Percentiles rank a stretch among this genome's conserved stretches.
Conservation (phyloP, 164 flowering plant genomes). For the Paratinospora sagittata region DNA sequence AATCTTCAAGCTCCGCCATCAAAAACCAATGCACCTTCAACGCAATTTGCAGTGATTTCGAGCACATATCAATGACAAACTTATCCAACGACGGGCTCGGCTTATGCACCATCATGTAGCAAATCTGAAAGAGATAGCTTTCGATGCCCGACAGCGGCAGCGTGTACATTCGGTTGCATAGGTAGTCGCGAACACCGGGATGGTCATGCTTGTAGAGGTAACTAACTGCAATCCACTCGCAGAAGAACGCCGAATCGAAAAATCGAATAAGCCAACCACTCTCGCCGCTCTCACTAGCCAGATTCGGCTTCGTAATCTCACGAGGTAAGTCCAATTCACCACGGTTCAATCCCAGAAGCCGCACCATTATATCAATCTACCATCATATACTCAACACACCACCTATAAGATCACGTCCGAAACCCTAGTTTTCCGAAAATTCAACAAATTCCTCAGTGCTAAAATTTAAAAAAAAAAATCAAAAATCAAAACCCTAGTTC, state of each 20-base stretch:
- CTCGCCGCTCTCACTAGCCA: constrained; percentile 58
- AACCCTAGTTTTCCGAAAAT: constrained; percentile 8
- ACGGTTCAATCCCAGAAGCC: constrained; percentile 62
- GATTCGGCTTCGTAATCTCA: constrained; percentile 55
- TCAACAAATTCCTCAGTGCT: neutral
- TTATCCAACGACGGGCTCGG: constrained; percentile 97
- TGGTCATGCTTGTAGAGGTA: constrained; percentile 96
- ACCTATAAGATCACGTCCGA: neutral
- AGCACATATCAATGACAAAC: constrained; percentile 94
- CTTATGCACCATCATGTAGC: constrained; percentile 91
- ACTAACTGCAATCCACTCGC: constrained; percentile 99
- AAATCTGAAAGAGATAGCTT: constrained; percentile 88
- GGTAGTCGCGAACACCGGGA: constrained; percentile 84
- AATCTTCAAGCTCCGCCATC: constrained; percentile 92
- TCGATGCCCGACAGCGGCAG: constrained; percentile 88
- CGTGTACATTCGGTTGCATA: constrained; percentile 95
- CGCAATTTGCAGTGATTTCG: constrained; percentile 78
- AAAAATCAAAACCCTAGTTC: constrained; percentile 1
- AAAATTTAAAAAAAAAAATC: neutral
- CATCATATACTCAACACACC: constrained; percentile 24
- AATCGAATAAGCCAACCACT: constrained; percentile 95
- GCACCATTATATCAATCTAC: constrained; percentile 51
- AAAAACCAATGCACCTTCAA: constrained; percentile 94
- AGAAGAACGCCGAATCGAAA: constrained; percentile 93
- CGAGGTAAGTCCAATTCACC: constrained; percentile 61